phyloP scores from a whole-genome alignment of 139 green algal species.

The Nannochloris sp. region DNA sequence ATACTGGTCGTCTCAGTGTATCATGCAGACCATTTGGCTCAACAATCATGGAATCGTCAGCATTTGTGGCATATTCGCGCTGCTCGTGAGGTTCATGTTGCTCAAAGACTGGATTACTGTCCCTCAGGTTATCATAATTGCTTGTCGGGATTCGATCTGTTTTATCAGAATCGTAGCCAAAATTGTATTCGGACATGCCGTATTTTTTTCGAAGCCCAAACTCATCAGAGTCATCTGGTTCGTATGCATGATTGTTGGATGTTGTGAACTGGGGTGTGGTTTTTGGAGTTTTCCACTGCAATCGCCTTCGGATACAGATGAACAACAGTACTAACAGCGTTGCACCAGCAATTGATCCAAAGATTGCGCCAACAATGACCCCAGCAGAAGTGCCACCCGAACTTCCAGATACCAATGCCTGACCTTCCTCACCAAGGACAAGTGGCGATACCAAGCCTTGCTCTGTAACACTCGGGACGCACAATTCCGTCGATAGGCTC shows the following conservation, averaged over 20 bases:
- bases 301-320: not conserved
- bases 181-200: not conserved
- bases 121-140: too few relatives aligned
- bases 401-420: not conserved
- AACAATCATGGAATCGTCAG: too few relatives aligned
- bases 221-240: not conserved
- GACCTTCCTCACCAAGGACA: not conserved
- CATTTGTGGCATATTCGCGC: too few relatives aligned
- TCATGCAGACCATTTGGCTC: too few relatives aligned
- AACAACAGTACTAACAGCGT: slow-evolving; percentile 10
- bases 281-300: not conserved
- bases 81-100: too few relatives aligned
- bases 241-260: not conserved
- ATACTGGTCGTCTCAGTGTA: not conserved
- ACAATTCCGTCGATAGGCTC: slow-evolving; percentile 2
- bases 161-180: not conserved
- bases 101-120: too few relatives aligned
- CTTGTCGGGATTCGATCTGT: too few relatives aligned
- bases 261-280: not conserved
- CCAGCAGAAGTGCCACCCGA: slow-evolving; percentile 4
- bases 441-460: slow-evolving; percentile 3
- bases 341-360: slow-evolving; percentile 4
- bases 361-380: slow-evolving; percentile 15
- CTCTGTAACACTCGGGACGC: slow-evolving; percentile 14
- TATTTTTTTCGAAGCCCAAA: slow-evolving; percentile 1